Evolutionary conservation across 306 rosid genomes (phyloP).

Genomic region (Cicer judaicum): DNA sequence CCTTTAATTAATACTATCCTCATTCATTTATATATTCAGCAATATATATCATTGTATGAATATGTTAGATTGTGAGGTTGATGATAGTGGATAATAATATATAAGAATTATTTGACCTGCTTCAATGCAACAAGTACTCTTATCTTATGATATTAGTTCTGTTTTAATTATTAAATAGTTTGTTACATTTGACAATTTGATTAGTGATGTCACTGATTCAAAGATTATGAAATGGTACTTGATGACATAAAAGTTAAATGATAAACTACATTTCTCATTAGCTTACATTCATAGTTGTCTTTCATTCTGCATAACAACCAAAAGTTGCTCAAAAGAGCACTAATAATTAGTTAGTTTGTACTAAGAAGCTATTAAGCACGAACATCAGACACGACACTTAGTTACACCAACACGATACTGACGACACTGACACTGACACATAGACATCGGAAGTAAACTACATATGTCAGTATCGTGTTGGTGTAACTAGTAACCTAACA

Average conservation of each 20-base stretch:
- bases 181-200: no score
- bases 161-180: not conserved
- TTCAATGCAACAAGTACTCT: not conserved
- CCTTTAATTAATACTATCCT: slow-evolving; percentile 12
- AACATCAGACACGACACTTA: no score
- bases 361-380: no score
- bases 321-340: not conserved
- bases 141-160: not conserved
- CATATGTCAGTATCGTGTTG: no score
- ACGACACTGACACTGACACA: no score
- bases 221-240: no score
- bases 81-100: not conserved
- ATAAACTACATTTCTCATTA: not conserved
- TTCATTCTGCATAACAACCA: not conserved
- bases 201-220: no score
- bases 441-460: no score
- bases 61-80: not conserved
- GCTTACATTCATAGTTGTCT: not conserved
- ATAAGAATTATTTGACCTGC: not conserved
- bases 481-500: not conserved
- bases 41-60: not conserved
- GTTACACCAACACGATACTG: no score
- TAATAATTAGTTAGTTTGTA: not conserved
- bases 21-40: not conserved
- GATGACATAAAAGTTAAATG: no score